Conservation (phyloP, 768 basidiomycete species). For the Mycena amicta region DNA sequence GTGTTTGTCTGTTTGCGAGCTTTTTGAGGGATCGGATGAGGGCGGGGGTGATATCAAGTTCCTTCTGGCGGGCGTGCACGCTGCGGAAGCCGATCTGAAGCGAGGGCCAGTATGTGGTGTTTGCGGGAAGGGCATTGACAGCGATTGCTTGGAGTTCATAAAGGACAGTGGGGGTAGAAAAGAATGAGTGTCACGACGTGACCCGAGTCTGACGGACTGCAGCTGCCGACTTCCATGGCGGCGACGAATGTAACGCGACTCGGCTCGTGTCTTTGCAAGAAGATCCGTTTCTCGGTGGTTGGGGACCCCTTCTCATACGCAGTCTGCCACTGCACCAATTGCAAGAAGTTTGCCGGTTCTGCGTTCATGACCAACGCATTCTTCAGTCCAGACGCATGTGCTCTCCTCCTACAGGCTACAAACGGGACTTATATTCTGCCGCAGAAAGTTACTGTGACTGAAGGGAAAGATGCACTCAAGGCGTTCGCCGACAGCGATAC, state of each 20-base stretch:
- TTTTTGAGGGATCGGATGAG: conserved; percentile 10
- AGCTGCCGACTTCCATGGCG: background rate
- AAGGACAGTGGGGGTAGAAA: background rate
- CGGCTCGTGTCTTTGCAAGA: conserved; percentile 18
- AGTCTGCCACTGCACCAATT: conserved; percentile 29
- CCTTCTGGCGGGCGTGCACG: background rate
- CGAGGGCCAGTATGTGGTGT: background rate
- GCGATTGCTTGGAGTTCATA: background rate
- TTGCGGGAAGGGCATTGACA: background rate
- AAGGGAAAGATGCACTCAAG: conserved; percentile 26
- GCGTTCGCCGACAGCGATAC: conserved; percentile 26
- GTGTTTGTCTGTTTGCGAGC: conserved; percentile 26
- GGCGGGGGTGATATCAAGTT: conserved; percentile 12
- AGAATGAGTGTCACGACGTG: background rate
- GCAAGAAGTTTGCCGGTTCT: conserved; percentile 28
- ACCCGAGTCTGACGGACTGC: background rate
- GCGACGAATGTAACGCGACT: background rate
- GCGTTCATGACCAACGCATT: conserved; percentile 31
- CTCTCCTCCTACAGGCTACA: conserved; percentile 16
- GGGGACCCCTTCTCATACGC: conserved; percentile 22
- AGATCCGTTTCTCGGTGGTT: conserved; percentile 10
- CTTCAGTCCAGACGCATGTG: conserved; percentile 27
- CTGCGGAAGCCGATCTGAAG: background rate
- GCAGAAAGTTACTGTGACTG: conserved; percentile 27
- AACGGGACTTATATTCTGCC: conserved; percentile 20